These are phyloP conservation scores for Oxyria digyna DNA, from an alignment of 148 eudicot genomes.

Conservation along the genomic window DNA sequence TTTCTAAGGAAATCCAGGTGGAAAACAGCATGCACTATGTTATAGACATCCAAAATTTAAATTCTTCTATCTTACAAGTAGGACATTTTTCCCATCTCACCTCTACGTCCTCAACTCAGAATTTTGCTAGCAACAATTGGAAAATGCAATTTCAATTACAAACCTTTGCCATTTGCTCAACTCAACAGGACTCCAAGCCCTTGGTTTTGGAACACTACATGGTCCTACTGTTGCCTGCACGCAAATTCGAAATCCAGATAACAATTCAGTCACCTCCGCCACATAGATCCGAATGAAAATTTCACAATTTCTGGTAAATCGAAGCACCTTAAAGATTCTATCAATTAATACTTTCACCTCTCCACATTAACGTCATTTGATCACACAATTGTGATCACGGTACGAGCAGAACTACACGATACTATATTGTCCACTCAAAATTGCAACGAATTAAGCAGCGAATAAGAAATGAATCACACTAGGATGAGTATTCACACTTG, in stretches of 20 bases:
- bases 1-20: background rate
- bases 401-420: background rate
- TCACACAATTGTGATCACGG: background rate
- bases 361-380: background rate
- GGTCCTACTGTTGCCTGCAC: constrained; percentile 89
- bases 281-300: background rate
- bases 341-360: background rate
- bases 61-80: background rate
- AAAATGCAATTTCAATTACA: background rate
- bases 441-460: background rate
- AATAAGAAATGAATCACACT: background rate
- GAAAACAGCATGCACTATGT: background rate
- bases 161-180: constrained; percentile 98
- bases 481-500: background rate
- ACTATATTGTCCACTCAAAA: background rate
- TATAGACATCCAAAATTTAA: background rate
- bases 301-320: background rate
- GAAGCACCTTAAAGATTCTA: background rate
- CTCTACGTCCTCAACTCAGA: background rate
- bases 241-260: constrained; percentile 7
- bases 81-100: background rate
- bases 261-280: constrained; percentile 1
- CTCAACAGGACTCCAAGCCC: constrained; percentile 94
- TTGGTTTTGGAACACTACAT: constrained; percentile 76
- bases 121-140: background rate